Evolutionary conservation across 306 rosid species (phyloP), one percentile per base, ranked within the genome.

Genomic region (Lotus japonicus): DNA sequence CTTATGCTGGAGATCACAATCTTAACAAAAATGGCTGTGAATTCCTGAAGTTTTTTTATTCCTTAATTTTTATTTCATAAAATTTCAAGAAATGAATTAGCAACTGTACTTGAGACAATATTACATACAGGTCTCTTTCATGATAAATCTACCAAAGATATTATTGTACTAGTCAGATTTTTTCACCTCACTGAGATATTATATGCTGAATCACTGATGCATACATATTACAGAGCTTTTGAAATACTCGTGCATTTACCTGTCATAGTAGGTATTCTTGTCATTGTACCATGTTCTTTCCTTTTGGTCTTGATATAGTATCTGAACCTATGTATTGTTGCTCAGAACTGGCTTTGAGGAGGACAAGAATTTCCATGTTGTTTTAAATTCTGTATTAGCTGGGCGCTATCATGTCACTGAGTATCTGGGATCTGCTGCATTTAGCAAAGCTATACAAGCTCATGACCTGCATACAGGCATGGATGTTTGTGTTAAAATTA

Each of bases 371-470:
- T 94, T 94, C 79, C 92, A 94, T 57, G 98, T 94, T 58, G 96
- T 90, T 48, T 79, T 94, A 76, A 94, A 90, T 84, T 94, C 98
- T 5, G 95, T 94, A 55, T 71, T 94, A 77, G 98, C 98, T 63
- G 97, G 98, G 64, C 98, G 97, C 55, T 94, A 90, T 82, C 98
- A 94, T 72, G 98, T 94, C 64, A 94, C 98, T 7, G 98, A 94
- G 81, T 94, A 86, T 90, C 92, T 94, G 61, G 98, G 98, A 58
- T 94, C 98, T 54, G 98, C 98, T 52, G 98, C 98, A 63, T 94
- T 94, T 79, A 94, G 98, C 80, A 94, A 94, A 89, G 98, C 98
- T 68, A 90, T 94, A 65, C 98, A 94, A 76, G 98, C 98, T 42
- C 98, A 94, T 81, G 98, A 95, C 63, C 82, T 90, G 81, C 97